Conservation (phyloP, 495 filamentous ascomycete species). For the Xylaria scruposa region DNA sequence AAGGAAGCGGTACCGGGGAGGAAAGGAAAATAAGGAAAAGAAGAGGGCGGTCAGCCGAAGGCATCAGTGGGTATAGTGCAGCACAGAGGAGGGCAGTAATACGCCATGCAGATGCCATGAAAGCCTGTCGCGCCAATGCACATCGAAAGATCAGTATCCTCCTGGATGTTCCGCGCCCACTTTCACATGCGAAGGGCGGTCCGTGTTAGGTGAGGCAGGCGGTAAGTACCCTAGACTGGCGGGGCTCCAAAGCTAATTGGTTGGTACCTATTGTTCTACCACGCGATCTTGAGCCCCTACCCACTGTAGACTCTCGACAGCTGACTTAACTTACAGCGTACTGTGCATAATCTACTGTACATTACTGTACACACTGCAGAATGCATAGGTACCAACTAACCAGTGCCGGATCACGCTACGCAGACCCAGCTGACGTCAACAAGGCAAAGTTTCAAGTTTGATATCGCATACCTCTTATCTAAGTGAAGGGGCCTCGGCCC, state of each 20-base stretch:
- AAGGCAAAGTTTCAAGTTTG: conserved; percentile 33
- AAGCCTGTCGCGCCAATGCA: background rate
- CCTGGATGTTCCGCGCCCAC: conserved; percentile 24
- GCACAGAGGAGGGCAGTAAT: conserved; percentile 9
- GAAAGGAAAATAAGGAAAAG: background rate
- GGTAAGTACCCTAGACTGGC: background rate
- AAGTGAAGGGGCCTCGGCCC: conserved; percentile 25
- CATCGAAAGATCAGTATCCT: background rate
- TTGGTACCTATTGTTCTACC: background rate
- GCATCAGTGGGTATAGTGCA: background rate
- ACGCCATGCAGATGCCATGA: conserved; percentile 14
- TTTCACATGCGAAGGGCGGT: conserved; percentile 39
- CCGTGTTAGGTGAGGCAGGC: conserved; percentile 19
- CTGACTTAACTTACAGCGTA: background rate
- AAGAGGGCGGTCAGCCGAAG: background rate
- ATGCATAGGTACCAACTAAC: too few relatives aligned
- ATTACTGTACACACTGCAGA: too few relatives aligned
- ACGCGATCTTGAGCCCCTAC: background rate
- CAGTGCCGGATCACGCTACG: background rate
- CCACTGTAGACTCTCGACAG: background rate
- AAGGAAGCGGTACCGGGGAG: background rate
- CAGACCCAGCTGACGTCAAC: conserved; percentile 15
- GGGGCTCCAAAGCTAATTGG: background rate
- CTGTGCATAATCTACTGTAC: too few relatives aligned
- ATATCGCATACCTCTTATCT: conserved; percentile 19